Evolutionary conservation across 108 stramenopile genomes (phyloP), one percentile per base, ranked within the genome.

Genomic region (Cyclotella cryptica): DNA sequence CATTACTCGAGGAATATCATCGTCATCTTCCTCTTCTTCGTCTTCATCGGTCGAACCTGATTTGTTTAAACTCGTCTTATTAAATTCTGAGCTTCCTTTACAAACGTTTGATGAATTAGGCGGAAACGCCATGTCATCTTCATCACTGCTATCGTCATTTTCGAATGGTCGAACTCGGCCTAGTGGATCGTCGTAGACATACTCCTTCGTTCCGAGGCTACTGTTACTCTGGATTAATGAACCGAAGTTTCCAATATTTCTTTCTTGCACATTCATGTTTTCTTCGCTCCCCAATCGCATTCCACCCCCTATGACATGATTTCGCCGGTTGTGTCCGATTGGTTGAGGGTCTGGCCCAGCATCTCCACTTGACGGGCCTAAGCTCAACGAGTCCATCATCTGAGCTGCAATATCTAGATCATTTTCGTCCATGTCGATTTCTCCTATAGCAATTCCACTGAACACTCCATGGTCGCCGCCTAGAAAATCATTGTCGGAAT

Each of bases 341-440:
- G 43, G 60, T 43, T 69, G 60, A 57, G 71, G 40, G 26, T 47
- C 70, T 10, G 43, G 22, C 9, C 62, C 72, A 41, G 73, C 75
- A 35, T 60, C 64, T 57, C 43, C 54, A 65, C 69, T 24, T 29
- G 66, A 24, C 27, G 51, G 61, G 39, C 65, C 39, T 65, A 96
- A 69, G 41, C 72, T 85, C 45, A 95, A 63, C 11, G 90, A 85
- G 47, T 88, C 90, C 85, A 97, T 95, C 93, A 97, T 97, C 65
- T 74, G 88, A 13, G 90, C 96, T 17, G 96, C 96, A 61, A 95
- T 89, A 73, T 97, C 96, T 13, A 97, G 60, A 64, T 97, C 96
- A 77, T 85, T 89, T 39, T 97, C 94, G 67, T 95, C 91, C 86
- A 96, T 92, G 55, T 93, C 95, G 57, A 93, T 90, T 43, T 81